Conservation (phyloP, 2,329 filamentous ascomycete species). For the Chaetomiaceae sp. region DNA sequence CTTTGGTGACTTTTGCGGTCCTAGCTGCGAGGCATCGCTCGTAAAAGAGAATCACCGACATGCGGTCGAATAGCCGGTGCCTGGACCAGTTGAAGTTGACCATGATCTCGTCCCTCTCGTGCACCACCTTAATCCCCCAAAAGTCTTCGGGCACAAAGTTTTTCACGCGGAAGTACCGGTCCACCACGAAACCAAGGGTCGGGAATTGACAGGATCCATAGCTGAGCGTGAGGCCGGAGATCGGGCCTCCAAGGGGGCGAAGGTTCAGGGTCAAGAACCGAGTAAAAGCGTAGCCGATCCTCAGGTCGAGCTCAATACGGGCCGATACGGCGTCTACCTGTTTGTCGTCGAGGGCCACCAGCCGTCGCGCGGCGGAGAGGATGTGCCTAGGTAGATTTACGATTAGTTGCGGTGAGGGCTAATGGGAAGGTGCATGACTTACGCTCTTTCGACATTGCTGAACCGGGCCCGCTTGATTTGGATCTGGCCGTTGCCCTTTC, state of each 20-base stretch:
- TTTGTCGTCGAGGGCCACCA: constrained; percentile 73
- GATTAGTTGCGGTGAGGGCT: background rate
- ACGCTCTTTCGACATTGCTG: constrained; percentile 93
- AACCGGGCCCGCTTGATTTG: constrained; percentile 83
- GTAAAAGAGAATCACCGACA: constrained; percentile 73
- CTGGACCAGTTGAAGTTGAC: constrained; percentile 83
- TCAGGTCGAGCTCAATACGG: constrained; percentile 85
- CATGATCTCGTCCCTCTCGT: constrained; percentile 70
- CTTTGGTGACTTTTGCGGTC: constrained; percentile 73
- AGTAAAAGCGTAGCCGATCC: constrained; percentile 90
- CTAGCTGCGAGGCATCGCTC: constrained; percentile 78
- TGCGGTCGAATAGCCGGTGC: constrained; percentile 80
- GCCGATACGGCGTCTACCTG: constrained; percentile 85
- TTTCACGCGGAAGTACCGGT: constrained; percentile 87
- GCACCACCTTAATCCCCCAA: constrained; percentile 84
- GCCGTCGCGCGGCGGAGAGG: constrained; percentile 71
- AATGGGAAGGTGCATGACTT: constrained; percentile 31
- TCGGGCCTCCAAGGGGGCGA: constrained; percentile 63
- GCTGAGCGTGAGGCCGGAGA: constrained; percentile 66
- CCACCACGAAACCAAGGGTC: constrained; percentile 93
- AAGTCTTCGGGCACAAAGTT: constrained; percentile 92
- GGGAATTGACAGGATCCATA: constrained; percentile 97
- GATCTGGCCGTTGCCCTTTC: constrained; percentile 66
- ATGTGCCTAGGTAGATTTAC: constrained; percentile 74
- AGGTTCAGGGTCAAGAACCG: constrained; percentile 78